Evolutionary conservation across 202 grass and related monocot genomes (phyloP).

Genomic region (Cymbopogon flexuosus): DNA sequence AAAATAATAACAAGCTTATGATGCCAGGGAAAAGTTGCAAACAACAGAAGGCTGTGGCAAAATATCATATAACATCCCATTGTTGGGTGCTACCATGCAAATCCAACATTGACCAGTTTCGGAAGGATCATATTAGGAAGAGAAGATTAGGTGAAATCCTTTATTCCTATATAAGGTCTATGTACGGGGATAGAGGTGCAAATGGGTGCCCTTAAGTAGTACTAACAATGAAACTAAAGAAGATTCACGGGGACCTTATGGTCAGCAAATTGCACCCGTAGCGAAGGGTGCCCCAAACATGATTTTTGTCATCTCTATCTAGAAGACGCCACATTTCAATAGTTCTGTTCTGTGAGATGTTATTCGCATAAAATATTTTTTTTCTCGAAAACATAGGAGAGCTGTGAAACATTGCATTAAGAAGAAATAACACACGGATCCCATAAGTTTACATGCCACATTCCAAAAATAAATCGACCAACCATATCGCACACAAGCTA

Average conservation of each 20-base stretch:
- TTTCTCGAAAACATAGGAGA: neutral
- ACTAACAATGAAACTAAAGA: neutral
- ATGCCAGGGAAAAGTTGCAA: conserved; percentile 18
- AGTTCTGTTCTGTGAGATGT: neutral
- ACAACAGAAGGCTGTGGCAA: conserved; percentile 11
- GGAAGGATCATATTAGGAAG: neutral
- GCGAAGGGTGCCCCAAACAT: neutral
- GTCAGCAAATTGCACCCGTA: neutral
- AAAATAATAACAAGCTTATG: conserved; percentile 16
- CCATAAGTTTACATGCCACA: neutral
- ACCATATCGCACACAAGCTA: neutral
- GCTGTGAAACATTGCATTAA: neutral
- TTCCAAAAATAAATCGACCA: neutral
- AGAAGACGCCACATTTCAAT: neutral
- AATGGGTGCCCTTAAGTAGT: neutral
- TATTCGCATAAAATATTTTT: neutral
- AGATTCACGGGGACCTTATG: neutral
- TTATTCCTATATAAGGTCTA: neutral
- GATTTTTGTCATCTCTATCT: neutral
- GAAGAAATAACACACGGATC: neutral
- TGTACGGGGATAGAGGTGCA: neutral
- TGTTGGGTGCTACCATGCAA: neutral
- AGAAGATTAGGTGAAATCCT: conserved; percentile 13
- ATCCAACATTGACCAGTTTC: conserved; percentile 1
- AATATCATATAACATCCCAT: neutral